Percentiles rank a stretch among this genome's conserved stretches.
Conservation (phyloP, 805 yeast genomes). For the Nematodospora valgi region DNA sequence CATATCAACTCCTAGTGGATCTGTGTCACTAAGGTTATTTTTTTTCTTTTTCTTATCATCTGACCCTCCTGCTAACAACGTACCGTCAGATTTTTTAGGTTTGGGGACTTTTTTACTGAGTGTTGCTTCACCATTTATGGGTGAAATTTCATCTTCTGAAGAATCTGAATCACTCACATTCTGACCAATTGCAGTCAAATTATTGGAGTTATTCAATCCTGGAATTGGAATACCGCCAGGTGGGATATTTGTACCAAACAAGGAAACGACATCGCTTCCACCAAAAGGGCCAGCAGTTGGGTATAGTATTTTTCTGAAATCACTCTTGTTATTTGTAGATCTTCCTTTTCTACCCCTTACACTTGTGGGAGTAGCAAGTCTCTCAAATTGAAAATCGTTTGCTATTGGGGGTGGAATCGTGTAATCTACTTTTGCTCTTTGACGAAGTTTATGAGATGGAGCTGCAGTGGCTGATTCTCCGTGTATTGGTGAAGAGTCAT, state of each 20-base stretch:
- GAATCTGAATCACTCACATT: conserved; percentile 52
- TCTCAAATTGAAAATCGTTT: conserved; percentile 33
- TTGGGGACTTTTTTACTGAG: conserved; percentile 26
- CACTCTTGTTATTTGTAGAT: conserved; percentile 43
- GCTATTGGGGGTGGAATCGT: conserved; percentile 78
- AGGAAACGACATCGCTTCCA: conserved; percentile 85
- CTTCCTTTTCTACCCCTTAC: conserved; percentile 36
- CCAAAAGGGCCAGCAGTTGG: conserved; percentile 98
- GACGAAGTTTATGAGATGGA: conserved; percentile 42
- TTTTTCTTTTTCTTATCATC: conserved; percentile 44
- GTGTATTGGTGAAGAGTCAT: conserved; percentile 51
- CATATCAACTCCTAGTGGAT: conserved; percentile 89
- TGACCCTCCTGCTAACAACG: conserved; percentile 31
- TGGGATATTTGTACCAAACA: conserved; percentile 69
- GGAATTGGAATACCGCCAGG: conserved; percentile 42
- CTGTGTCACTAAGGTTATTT: conserved; percentile 76
- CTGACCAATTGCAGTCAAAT: conserved; percentile 31
- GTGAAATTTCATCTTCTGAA: conserved; percentile 58
- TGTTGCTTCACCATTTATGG: conserved; percentile 40
- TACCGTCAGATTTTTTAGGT: conserved; percentile 17
- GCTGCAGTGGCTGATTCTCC: conserved; percentile 24
- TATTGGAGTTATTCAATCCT: conserved; percentile 23
- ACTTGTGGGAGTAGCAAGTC: conserved; percentile 10
- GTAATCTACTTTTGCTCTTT: conserved; percentile 67
- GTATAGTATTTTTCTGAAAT: conserved; percentile 63